These are phyloP conservation scores for Sporothrix brasiliensis DNA, from an alignment of 2,329 filamentous ascomycete species.

Conservation along the genomic window DNA sequence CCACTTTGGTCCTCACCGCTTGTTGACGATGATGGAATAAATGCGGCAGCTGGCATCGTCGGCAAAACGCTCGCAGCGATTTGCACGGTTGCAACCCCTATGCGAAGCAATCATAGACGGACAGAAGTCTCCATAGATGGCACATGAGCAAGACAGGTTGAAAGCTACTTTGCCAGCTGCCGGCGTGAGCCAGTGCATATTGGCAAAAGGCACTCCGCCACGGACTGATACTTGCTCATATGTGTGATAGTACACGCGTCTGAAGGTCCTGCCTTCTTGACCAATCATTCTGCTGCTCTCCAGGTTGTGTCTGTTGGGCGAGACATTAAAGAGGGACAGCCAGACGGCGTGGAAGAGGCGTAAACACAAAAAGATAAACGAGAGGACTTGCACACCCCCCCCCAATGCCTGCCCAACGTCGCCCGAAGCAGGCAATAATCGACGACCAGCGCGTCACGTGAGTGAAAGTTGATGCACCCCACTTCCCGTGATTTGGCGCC, in stretches of 20 bases:
- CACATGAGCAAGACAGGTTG: not conserved
- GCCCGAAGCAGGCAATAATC: constrained; percentile 28
- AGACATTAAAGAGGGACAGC: not conserved
- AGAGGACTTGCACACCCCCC: not conserved
- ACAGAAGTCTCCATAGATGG: not conserved
- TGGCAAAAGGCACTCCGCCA: constrained; percentile 7
- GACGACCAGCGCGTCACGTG: constrained; percentile 32
- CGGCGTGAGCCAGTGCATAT: constrained; percentile 13
- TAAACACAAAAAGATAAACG: constrained; percentile 6
- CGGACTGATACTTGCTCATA: not conserved
- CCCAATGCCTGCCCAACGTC: constrained; percentile 9
- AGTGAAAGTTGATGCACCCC: constrained; percentile 33
- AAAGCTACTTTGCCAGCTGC: not conserved
- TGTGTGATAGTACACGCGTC: not conserved
- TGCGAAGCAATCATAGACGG: not conserved
- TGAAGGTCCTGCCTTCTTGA: not conserved
- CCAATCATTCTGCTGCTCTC: constrained; percentile 2
- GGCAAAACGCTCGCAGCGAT: constrained; percentile 10
- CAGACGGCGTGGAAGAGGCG: constrained; percentile 11
- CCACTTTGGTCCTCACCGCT: constrained; percentile 1
- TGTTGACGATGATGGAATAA: not conserved
- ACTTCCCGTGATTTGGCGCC: constrained; percentile 34
- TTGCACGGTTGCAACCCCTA: not conserved
- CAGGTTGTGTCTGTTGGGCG: not conserved
- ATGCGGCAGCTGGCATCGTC: not conserved